A percentile compares a stretch with the other conserved stretches of the same genome.
These are phyloP conservation scores for Scedosporium dehoogii DNA, from an alignment of 2,329 filamentous ascomycete species.

Conservation along the genomic window DNA sequence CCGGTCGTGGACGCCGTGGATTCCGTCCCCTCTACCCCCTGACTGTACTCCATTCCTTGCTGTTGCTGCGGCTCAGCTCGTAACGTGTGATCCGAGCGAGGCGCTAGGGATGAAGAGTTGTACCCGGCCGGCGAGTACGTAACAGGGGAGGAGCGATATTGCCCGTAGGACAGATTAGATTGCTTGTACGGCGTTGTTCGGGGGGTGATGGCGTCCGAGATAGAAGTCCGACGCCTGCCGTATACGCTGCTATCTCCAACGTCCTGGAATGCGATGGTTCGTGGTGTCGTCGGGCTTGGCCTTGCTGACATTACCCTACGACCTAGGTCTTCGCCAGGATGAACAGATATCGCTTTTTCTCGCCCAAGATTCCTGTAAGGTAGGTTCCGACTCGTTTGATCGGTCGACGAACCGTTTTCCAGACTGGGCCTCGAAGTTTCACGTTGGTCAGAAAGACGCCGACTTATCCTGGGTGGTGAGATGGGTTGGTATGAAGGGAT, in stretches of 20 bases:
- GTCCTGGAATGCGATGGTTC: conserved; percentile 39
- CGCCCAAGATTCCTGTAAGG: conserved; percentile 31
- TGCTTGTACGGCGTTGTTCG: conserved; percentile 35
- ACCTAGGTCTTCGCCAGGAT: conserved; percentile 25
- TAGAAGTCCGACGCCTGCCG: conserved; percentile 26
- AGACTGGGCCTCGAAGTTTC: conserved; percentile 28
- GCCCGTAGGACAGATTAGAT: conserved; percentile 21
- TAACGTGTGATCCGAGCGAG: conserved; percentile 19
- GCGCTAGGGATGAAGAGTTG: conserved; percentile 51
- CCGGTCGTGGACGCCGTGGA: conserved; percentile 82
- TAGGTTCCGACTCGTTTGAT: conserved; percentile 29
- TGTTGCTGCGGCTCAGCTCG: conserved; percentile 17
- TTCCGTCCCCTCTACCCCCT: conserved; percentile 59
- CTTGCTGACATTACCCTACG: conserved; percentile 23
- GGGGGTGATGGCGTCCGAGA: conserved; percentile 36
- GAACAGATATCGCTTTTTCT: conserved; percentile 31
- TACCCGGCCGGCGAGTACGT: conserved; percentile 27
- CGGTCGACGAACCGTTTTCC: conserved; percentile 33
- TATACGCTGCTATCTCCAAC: conserved; percentile 15
- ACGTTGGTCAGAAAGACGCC: conserved; percentile 48
- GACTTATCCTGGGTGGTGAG: conserved; percentile 39
- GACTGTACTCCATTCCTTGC: conserved; percentile 17
- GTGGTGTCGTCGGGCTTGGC: conserved; percentile 38
- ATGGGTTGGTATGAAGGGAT: conserved; percentile 36
- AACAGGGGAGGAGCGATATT: conserved; percentile 15